Conservation (phyloP, 2,329 filamentous ascomycete genomes). For the Penicillium thymicola region DNA sequence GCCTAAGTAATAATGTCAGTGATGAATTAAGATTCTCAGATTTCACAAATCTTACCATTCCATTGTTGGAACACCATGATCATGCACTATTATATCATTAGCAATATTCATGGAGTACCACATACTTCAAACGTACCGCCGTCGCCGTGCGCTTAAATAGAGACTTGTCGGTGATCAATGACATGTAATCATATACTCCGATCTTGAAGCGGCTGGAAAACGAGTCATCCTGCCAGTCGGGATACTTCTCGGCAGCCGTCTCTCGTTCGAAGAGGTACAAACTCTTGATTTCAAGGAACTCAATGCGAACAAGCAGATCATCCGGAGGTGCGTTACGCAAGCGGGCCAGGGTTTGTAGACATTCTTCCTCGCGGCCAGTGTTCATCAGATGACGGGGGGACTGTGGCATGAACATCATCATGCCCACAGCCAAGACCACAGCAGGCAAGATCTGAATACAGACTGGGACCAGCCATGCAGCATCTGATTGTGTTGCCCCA, state of each 20-base stretch:
- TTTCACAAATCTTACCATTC: slow-evolving; percentile 37
- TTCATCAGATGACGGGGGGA: slow-evolving; percentile 71
- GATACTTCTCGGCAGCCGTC: slow-evolving; percentile 63
- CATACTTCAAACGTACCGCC: slow-evolving; percentile 38
- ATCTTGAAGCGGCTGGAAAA: slow-evolving; percentile 63
- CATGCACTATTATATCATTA: slow-evolving; percentile 60
- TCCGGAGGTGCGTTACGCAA: slow-evolving; percentile 63
- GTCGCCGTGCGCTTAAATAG: slow-evolving; percentile 36
- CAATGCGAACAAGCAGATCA: slow-evolving; percentile 68
- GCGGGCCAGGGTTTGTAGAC: slow-evolving; percentile 58
- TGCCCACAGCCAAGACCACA: slow-evolving; percentile 62
- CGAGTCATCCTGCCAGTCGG: slow-evolving; percentile 59
- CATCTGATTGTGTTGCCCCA: slow-evolving; percentile 56
- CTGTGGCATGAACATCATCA: slow-evolving; percentile 72
- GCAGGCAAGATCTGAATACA: slow-evolving; percentile 69
- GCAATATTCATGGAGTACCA: slow-evolving; percentile 44
- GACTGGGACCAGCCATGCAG: slow-evolving; percentile 71
- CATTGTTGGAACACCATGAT: slow-evolving; percentile 47
- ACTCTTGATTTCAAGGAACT: slow-evolving; percentile 76
- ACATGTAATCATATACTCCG: slow-evolving; percentile 48
- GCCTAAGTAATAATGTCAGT: slow-evolving; percentile 3
- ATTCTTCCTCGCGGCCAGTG: slow-evolving; percentile 65
- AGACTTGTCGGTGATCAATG: slow-evolving; percentile 33
- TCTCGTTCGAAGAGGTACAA: slow-evolving; percentile 71
- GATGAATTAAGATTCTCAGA: background rate